Evolutionary conservation across 1,284 basidiomycete species (phyloP), one percentile per base, ranked within the genome.

Genomic region (Kalmanozyma brasiliensis): DNA sequence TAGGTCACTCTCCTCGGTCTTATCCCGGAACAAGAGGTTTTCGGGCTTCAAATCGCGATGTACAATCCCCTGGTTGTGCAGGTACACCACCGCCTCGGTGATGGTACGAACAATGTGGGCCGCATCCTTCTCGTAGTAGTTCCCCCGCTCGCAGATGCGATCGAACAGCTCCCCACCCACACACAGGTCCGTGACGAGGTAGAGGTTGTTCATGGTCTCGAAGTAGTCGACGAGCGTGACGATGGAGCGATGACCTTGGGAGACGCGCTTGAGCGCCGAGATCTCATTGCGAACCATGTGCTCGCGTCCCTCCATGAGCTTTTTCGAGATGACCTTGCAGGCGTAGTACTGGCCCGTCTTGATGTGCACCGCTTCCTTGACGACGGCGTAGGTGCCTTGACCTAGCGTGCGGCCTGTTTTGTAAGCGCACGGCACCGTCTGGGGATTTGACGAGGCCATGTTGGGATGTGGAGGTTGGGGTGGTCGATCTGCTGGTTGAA

Each of bases 131-230:
- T 98, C 94, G 82, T 93, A 94, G 84, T 97, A 97, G 83, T 93
- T 94, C 42, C 95, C 94, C 82, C 94, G 92, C 23, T 94, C 93
- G 81, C 95, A 98, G 85, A 98, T 98, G 47, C 96, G 88, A 83
- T 98, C 95, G 79, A 98, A 98, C 19, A 98, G 88, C 84, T 98
- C 95, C 38, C 95, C 96, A 46, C 95, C 95, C 0, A 93, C 95
- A 85, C 96, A 98, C 13, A 98, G 88, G 83, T 97, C 95, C 81
- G 96, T 97, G 73, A 91, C 91, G 60, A 98, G 90, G 63, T 84
- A 84, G 37, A 68, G 87, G 79, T 98, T 97, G 84, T 96, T 92
- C 23, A 91, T 86, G 24, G 94, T 97, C 90, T 98, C 95, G 80
- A 98, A 98, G 85, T 98, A 98, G 83, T 98, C 95, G 82, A 94